Conservation (phyloP, 768 basidiomycete genomes). For the Trametes maxima region DNA sequence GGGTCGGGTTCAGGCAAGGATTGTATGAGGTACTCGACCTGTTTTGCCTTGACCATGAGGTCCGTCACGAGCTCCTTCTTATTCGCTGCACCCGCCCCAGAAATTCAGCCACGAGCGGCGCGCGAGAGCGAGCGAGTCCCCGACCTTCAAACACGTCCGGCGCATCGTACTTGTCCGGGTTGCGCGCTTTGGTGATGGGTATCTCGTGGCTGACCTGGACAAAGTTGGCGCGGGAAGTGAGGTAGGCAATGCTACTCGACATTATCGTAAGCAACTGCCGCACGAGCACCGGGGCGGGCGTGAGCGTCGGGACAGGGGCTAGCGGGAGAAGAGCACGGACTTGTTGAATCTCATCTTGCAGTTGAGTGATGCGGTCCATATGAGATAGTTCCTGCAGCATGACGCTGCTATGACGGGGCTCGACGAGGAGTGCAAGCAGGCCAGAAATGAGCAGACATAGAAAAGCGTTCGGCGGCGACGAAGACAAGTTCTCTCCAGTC, state of each 20-base stretch:
- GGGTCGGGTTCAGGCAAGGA: constrained; percentile 78
- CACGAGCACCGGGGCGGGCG: background rate
- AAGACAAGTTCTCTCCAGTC: background rate
- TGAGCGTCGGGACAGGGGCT: background rate
- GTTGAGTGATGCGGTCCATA: constrained; percentile 96
- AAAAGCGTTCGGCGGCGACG: background rate
- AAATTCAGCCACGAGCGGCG: constrained; percentile 34
- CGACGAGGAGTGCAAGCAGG: constrained; percentile 4
- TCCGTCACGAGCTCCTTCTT: constrained; percentile 83
- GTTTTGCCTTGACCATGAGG: constrained; percentile 84
- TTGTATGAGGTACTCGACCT: constrained; percentile 83
- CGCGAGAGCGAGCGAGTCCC: background rate
- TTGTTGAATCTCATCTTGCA: constrained; percentile 93
- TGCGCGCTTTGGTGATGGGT: constrained; percentile 82
- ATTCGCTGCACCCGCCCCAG: constrained; percentile 71
- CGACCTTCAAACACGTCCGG: constrained; percentile 21
- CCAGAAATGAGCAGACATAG: constrained; percentile 13
- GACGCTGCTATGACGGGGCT: constrained; percentile 50
- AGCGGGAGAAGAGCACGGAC: constrained; percentile 38
- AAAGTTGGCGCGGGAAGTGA: constrained; percentile 75
- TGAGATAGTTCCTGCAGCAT: constrained; percentile 92
- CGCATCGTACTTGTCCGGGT: constrained; percentile 20
- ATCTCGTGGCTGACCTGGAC: constrained; percentile 75
- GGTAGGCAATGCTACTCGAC: constrained; percentile 79
- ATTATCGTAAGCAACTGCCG: constrained; percentile 82